Base-by-base conservation (phyloP, 768 basidiomycete species). In the Tubosaeta brunneosetosa region DNA sequence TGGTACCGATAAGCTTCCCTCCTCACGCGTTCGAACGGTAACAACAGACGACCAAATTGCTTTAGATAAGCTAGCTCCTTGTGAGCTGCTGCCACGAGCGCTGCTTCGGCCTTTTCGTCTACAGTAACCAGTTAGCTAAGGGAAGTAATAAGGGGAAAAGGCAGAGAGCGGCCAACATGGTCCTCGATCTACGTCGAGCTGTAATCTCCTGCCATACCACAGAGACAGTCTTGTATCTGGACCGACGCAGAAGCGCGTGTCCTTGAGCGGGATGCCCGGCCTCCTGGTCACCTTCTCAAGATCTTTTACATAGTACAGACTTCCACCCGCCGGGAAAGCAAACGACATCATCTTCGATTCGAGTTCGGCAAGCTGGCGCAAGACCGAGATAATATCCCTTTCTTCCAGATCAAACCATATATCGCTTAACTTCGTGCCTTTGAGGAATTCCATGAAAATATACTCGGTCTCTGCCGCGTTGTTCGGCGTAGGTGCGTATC, bases 291-390 rank as follows among this genome's bases (percentile, higher is more conserved):
- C 27, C 12, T 44, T 49, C 27, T 44, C 47, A 14, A 48, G 4
- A 34, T 53, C 52, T 5, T 32, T 3, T 1, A 41, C 11, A 38
- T 43, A 49, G 34, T 48, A 48, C 0, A 53, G 47, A 42, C 47
- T 48, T 17, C 52, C 42, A 13, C 47, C 52, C 19, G 47, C 52
- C 6, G 45, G 41, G 17, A 53, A 48, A 44, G 41, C 1, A 16
- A 44, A 44, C 7, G 46, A 53, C 52, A 48, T 53, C 52, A 53
- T 43, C 8, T n/a, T 13, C 6, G 52, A 48, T 27, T 53, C 52
- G 37, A 48, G 42, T 25, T 49, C 4, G 38, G 33, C 34, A 19
- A 44, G 52, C 29, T 53, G 41, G 27, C 34, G 12, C 26, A 27
- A 1, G 14, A 44, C 7, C 2, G 42, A 44, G 13, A 29, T 16